These are phyloP conservation scores for Backusella sp. DNA, from an alignment of 192 early-diverging fungal species.

Conservation along the genomic window DNA sequence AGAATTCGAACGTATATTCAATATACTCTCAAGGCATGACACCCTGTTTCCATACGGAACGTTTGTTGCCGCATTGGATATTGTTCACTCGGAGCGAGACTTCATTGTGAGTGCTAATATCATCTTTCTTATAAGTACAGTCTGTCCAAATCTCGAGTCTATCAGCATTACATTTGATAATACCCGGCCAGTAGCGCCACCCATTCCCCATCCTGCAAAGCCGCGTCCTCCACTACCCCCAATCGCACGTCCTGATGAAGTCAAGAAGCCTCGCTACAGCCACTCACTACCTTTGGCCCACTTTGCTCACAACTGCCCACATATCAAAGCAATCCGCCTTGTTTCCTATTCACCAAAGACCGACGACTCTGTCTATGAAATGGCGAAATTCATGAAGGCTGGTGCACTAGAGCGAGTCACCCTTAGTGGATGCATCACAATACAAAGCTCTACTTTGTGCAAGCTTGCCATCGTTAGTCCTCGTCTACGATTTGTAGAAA, in stretches of 20 bases:
- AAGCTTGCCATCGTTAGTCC: constrained; percentile 32
- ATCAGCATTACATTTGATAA: constrained; percentile 25
- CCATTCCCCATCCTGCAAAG: neutral
- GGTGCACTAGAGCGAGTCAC: constrained; percentile 14
- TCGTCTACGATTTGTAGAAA: constrained; percentile 23
- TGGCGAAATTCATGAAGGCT: constrained; percentile 29
- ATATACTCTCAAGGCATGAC: constrained; percentile 22
- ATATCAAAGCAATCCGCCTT: constrained; percentile 21
- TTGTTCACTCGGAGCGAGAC: constrained; percentile 32
- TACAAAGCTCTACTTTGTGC: constrained; percentile 36
- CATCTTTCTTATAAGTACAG: constrained; percentile 22
- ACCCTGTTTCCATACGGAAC: constrained; percentile 16
- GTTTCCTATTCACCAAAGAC: constrained; percentile 30
- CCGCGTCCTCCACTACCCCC: neutral
- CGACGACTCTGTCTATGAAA: constrained; percentile 37
- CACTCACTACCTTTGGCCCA: constrained; percentile 26
- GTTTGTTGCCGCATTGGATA: constrained; percentile 21
- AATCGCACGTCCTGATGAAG: neutral
- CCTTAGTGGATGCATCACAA: constrained; percentile 22
- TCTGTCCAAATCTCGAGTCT: constrained; percentile 27
- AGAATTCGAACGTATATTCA: constrained; percentile 34
- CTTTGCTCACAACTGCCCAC: constrained; percentile 32
- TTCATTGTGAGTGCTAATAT: constrained; percentile 22
- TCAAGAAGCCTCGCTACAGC: constrained; percentile 7
- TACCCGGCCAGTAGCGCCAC: constrained; percentile 19